These are phyloP conservation scores for Penicillium chermesinum DNA, from an alignment of 495 filamentous ascomycete genomes.

Conservation along the genomic window DNA sequence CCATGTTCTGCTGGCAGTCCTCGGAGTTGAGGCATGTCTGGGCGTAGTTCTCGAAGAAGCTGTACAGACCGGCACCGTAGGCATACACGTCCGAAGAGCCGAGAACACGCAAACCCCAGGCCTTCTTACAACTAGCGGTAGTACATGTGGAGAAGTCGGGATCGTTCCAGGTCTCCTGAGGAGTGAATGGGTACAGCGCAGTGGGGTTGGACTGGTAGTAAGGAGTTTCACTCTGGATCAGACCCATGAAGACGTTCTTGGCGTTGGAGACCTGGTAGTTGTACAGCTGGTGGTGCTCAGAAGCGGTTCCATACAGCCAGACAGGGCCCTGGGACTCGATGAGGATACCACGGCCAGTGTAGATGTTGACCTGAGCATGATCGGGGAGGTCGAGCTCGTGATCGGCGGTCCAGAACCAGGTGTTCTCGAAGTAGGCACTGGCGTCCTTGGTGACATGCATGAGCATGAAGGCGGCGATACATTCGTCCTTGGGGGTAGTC, in stretches of 20 bases:
- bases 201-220: slow-evolving; percentile 88
- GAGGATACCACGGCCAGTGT: slow-evolving; percentile 81
- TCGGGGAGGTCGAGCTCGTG: slow-evolving; percentile 78
- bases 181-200: slow-evolving; percentile 60
- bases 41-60: slow-evolving; percentile 82
- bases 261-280: slow-evolving; percentile 81
- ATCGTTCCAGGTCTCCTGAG: slow-evolving; percentile 61
- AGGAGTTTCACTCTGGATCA: slow-evolving; percentile 89
- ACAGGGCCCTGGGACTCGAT: slow-evolving; percentile 58
- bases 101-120: slow-evolving; percentile 79
- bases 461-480: slow-evolving; percentile 73
- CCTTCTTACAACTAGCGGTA: slow-evolving; percentile 62
- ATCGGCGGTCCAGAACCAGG: slow-evolving; percentile 93
- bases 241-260: slow-evolving; percentile 73
- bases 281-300: slow-evolving; percentile 88
- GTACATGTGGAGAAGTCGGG: slow-evolving; percentile 67
- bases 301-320: slow-evolving; percentile 70
- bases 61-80: slow-evolving; percentile 78
- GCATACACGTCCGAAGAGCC: slow-evolving; percentile 62
- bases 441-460: slow-evolving; percentile 69
- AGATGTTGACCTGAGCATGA: slow-evolving; percentile 83
- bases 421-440: slow-evolving; percentile 81
- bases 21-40: slow-evolving; percentile 70
- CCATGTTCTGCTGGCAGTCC: slow-evolving; percentile 81
- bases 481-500: slow-evolving; percentile 50